Evolutionary conservation across 768 basidiomycete genomes (phyloP).

Genomic region (Suillus americanus): DNA sequence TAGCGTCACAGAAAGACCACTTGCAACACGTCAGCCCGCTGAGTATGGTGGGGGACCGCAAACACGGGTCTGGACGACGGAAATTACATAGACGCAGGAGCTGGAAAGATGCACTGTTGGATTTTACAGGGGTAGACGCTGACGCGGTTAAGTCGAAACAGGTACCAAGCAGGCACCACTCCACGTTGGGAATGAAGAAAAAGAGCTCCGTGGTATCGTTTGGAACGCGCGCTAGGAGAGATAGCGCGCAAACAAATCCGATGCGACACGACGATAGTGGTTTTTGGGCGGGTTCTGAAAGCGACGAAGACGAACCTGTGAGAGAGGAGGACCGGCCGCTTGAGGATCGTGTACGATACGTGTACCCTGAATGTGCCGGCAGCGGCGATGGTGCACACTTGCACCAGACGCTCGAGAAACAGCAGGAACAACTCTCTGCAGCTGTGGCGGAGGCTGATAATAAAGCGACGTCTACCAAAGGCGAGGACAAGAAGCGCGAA

Average conservation of each 20-base stretch:
- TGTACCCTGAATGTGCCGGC: conserved; percentile 35
- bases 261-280: conserved; percentile 43
- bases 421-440: conserved; percentile 51
- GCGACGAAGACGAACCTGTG: conserved; percentile 43
- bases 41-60: conserved; percentile 82
- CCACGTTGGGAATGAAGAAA: conserved; percentile 23
- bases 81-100: conserved; percentile 54
- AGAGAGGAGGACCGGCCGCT: conserved; percentile 77
- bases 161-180: conserved; percentile 15
- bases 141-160: conserved; percentile 33
- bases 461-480: conserved; percentile 38
- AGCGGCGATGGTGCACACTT: conserved; percentile 16
- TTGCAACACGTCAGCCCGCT: conserved; percentile 86
- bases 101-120: conserved; percentile 60
- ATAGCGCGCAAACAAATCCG: not conserved
- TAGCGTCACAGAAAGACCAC: conserved; percentile 84
- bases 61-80: conserved; percentile 30
- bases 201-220: conserved; percentile 29
- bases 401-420: conserved; percentile 41
- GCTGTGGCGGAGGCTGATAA: conserved; percentile 52
- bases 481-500: conserved; percentile 40
- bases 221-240: conserved; percentile 8
- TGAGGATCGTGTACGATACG: conserved; percentile 67
- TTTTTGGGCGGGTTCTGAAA: conserved; percentile 53
- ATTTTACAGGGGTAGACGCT: conserved; percentile 38